A percentile compares a stretch with the other conserved stretches of the same genome.
Conservation (phyloP, 2,329 filamentous ascomycete genomes). For the Microsporum audouinii region DNA sequence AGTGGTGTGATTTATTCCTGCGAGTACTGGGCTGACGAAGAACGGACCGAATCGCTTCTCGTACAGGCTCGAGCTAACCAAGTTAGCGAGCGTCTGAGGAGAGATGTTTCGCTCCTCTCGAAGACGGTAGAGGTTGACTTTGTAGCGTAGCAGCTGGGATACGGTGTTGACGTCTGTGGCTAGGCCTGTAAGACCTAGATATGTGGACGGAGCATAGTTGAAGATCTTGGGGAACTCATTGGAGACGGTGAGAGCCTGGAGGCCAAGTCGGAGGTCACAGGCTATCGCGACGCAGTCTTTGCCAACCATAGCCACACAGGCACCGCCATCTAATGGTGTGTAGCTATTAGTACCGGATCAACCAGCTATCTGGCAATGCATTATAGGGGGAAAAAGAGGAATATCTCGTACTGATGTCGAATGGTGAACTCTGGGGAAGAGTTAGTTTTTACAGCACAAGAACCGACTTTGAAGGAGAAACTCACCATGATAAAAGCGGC, state of each 20-base stretch:
- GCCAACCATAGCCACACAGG: conserved; percentile 96
- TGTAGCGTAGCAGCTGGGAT: conserved; percentile 95
- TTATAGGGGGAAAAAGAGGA: conserved; percentile 3
- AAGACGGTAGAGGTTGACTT: conserved; percentile 99
- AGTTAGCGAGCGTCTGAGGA: conserved; percentile 89
- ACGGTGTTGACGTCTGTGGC: conserved; percentile 94
- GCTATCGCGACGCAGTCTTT: conserved; percentile 99
- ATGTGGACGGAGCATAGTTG: conserved; percentile 80
- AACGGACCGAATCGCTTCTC: conserved; percentile 93
- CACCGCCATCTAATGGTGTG: conserved; percentile 57
- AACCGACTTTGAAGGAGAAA: too few relatives aligned
- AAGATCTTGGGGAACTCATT: conserved; percentile 99
- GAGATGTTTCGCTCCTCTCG: conserved; percentile 95
- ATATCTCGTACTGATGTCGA: conserved; percentile 71
- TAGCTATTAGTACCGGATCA: background rate
- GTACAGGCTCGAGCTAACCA: conserved; percentile 83
- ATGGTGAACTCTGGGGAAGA: conserved; percentile 61
- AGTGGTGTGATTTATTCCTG: conserved; percentile 86
- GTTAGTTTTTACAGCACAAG: background rate
- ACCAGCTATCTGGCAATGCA: background rate
- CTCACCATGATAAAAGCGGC: background rate
- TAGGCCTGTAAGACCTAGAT: conserved; percentile 88
- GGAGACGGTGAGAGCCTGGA: conserved; percentile 91
- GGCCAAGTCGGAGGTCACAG: conserved; percentile 93
- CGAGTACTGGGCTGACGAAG: conserved; percentile 90